phyloP scores from a whole-genome alignment of 192 early-diverging fungal genomes.

The Coemansia furcata region DNA sequence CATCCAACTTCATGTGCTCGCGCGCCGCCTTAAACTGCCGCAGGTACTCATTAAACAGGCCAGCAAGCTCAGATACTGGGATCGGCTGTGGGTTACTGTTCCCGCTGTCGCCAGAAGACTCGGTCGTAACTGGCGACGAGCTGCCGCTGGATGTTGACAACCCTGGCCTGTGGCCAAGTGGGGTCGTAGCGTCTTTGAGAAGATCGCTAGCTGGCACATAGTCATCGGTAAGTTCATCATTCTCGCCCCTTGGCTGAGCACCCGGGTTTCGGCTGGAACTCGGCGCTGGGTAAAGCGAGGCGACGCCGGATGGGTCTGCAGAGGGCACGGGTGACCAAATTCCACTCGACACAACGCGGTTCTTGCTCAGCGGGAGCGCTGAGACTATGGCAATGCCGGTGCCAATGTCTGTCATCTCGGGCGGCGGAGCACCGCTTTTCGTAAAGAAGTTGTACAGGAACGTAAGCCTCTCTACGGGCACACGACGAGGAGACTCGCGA shows the following conservation, averaged over 20 bases:
- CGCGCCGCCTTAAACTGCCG: constrained; percentile 46
- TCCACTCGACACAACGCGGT: constrained; percentile 30
- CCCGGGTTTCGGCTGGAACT: neutral
- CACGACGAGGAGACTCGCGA: constrained; percentile 26
- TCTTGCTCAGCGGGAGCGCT: constrained; percentile 30
- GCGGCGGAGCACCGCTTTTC: constrained; percentile 12
- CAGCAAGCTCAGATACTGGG: constrained; percentile 23
- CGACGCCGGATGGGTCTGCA: neutral
- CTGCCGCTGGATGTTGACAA: neutral
- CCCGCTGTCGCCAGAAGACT: neutral
- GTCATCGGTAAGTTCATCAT: neutral
- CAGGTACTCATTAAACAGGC: constrained; percentile 45
- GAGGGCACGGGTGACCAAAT: constrained; percentile 20
- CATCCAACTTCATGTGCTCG: constrained; percentile 21
- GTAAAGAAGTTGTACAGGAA: constrained; percentile 50
- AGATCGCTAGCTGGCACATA: neutral
- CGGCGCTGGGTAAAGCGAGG: neutral
- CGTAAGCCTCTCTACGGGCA: constrained; percentile 35
- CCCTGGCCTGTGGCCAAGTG: neutral
- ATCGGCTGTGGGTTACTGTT: constrained; percentile 7
- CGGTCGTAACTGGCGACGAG: neutral
- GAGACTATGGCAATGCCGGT: constrained; percentile 34
- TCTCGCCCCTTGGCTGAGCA: neutral
- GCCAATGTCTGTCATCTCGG: constrained; percentile 44
- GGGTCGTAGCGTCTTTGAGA: neutral